Evolutionary conservation across 2,329 filamentous ascomycete species (phyloP), one percentile per base, ranked within the genome.

Genomic region (Penicillium sp.): DNA sequence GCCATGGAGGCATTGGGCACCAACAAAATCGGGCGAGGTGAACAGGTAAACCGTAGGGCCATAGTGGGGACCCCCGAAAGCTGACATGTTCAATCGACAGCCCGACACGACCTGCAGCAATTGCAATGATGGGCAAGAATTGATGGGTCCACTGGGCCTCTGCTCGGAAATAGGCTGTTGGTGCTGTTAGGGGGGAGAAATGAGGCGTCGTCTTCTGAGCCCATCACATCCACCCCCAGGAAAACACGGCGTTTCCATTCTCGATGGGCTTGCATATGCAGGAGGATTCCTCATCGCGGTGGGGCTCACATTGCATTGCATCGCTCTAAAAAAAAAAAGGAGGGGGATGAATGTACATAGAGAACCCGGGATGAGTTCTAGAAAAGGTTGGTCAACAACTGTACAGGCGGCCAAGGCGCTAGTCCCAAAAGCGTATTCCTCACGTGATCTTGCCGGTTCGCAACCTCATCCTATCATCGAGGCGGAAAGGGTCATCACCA

Each of bases 401-500:
- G 40, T 20, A 30, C 17, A 15, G 24, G 13, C 20, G 34, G 26
- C n/a, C 20, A 41, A 15, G 9, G 10, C 60, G 33, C 61, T 63
- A 64, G 48, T 13, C 60, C 55, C 12, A 42, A 59, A 55, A 17
- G 6, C 12, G 43, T 30, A n/a, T 9, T 2, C 5, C 10, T 58
- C 62, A 65, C 56, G 58, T 65, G 62, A 32, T 30, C 20, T 54
- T 23, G 44, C 56, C 54, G 48, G 36, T 33, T 56, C 58, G 54
- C 56, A 61, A 58, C 56, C 55, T 55, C 59, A 52, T 54, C 60
- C 62, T 60, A 65, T 59, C 61, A 58, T 52, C 47, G 47, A 29
- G 54, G 45, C 51, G 46, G 58, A 58, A 65, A 65, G 65, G 59
- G 67, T 65, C 63, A 65, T 63, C 62, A 56, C 54, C 57, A 58